Conservation (phyloP, 1,139 yeast genomes). For the Diutina pseudorugosa region DNA sequence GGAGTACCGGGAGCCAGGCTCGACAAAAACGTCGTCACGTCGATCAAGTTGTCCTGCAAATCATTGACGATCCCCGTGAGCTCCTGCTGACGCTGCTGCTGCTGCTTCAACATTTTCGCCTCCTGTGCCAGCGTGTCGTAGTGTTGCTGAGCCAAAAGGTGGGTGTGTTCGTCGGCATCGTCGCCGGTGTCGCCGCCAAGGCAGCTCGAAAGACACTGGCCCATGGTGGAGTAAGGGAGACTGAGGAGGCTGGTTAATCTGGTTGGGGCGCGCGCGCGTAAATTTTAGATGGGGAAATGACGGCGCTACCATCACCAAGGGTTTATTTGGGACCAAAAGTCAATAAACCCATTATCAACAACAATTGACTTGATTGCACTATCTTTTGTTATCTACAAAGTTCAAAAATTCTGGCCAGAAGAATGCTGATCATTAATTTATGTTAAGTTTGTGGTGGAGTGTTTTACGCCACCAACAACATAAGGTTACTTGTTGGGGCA, state of each 20-base stretch:
- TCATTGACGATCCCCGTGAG: conserved; percentile 30
- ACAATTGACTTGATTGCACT: too few relatives aligned
- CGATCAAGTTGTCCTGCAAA: conserved; percentile 31
- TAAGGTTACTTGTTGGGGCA: too few relatives aligned
- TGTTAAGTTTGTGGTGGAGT: too few relatives aligned
- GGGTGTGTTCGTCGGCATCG: conserved; percentile 9
- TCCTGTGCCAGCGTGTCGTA: conserved; percentile 28
- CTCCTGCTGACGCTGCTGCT: conserved; percentile 31
- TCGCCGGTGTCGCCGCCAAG: conserved; percentile 3
- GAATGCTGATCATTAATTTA: too few relatives aligned
- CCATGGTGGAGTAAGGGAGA: conserved; percentile 2
- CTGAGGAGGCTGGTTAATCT: neutral
- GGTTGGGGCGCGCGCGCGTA: neutral
- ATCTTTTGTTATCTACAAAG: too few relatives aligned
- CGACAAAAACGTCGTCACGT: conserved; percentile 28
- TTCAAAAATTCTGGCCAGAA: too few relatives aligned
- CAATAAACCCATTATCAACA: too few relatives aligned
- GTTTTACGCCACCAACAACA: too few relatives aligned
- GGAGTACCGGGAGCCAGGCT: conserved; percentile 7
- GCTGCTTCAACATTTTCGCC: conserved; percentile 24
- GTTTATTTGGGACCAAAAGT: too few relatives aligned
- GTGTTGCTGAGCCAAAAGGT: conserved; percentile 20
- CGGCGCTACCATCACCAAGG: neutral
- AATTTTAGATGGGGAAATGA: too few relatives aligned
- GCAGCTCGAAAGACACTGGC: conserved; percentile 5